phyloP scores from a whole-genome alignment of 495 filamentous ascomycete genomes.

The Xylaria scruposa region DNA sequence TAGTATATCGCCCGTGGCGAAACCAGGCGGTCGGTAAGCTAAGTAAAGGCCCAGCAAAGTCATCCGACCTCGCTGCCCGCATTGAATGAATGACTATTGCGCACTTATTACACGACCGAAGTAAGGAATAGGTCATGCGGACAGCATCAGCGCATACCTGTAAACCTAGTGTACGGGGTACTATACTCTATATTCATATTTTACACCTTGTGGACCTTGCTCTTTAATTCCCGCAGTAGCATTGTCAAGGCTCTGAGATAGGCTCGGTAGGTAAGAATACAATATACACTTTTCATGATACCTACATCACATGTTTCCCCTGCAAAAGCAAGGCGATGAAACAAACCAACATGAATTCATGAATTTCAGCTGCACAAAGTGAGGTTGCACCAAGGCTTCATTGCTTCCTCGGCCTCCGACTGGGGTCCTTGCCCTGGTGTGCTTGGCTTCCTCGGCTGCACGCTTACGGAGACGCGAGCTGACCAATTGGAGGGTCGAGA shows the following conservation, averaged over 20 bases:
- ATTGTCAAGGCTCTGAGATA: neutral
- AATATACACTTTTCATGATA: neutral
- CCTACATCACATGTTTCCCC: neutral
- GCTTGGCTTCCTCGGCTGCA: constrained; percentile 13
- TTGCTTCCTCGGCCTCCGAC: too few relatives aligned
- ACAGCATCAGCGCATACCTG: neutral
- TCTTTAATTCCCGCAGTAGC: neutral
- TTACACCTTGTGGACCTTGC: neutral
- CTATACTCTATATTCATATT: neutral
- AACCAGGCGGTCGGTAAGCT: constrained; percentile 19
- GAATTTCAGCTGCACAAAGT: neutral
- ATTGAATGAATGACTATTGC: too few relatives aligned
- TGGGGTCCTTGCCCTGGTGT: neutral
- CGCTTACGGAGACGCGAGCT: neutral
- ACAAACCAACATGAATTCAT: neutral
- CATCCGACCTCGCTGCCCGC: neutral
- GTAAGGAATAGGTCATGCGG: neutral
- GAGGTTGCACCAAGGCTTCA: neutral
- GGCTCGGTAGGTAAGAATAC: neutral
- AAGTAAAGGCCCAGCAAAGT: neutral
- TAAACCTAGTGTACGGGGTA: neutral
- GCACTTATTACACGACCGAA: neutral
- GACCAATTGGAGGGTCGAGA: neutral
- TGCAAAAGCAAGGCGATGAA: neutral
- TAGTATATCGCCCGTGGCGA: neutral